Evolutionary conservation across 73 alveolate genomes (phyloP).

Genomic region (Paraurostyla sp.): DNA sequence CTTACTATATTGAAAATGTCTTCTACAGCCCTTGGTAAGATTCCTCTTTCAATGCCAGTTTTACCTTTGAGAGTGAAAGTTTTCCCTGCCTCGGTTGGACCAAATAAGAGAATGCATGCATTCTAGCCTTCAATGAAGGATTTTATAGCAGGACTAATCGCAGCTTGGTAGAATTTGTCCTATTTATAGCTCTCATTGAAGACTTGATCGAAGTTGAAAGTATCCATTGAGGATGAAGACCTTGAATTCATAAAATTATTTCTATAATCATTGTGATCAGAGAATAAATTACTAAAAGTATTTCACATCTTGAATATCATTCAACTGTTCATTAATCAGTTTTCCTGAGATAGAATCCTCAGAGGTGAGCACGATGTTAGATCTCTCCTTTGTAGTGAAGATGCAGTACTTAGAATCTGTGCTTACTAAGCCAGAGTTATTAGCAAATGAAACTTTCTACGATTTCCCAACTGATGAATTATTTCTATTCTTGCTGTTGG

Average conservation of each 20-base stretch:
- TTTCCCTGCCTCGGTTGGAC: constrained; percentile 76
- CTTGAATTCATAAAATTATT: no score
- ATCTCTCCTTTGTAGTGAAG: constrained; percentile 46
- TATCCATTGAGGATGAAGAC: background rate
- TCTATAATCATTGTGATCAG: background rate
- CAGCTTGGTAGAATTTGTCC: constrained; percentile 42
- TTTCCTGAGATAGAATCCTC: constrained; percentile 15
- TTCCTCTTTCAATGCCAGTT: constrained; percentile 71
- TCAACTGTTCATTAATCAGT: constrained; percentile 6
- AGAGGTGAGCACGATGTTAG: background rate
- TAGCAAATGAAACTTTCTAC: background rate
- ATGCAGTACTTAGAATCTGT: constrained; percentile 2
- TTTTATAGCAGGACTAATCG: constrained; percentile 15
- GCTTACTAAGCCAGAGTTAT: background rate
- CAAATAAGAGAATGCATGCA: constrained; percentile 58
- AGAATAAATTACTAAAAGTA: constrained; percentile 10
- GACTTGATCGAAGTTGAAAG: constrained; percentile 51
- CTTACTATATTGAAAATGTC: constrained; percentile 38
- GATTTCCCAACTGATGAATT: background rate
- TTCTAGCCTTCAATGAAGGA: constrained; percentile 33
- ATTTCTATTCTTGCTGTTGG: background rate
- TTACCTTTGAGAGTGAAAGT: constrained; percentile 76
- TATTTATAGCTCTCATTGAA: constrained; percentile 45
- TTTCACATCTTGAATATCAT: constrained; percentile 8
- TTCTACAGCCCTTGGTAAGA: constrained; percentile 67